Conservation (phyloP, 2,329 filamentous ascomycete species). For the Penicillium sp. region DNA sequence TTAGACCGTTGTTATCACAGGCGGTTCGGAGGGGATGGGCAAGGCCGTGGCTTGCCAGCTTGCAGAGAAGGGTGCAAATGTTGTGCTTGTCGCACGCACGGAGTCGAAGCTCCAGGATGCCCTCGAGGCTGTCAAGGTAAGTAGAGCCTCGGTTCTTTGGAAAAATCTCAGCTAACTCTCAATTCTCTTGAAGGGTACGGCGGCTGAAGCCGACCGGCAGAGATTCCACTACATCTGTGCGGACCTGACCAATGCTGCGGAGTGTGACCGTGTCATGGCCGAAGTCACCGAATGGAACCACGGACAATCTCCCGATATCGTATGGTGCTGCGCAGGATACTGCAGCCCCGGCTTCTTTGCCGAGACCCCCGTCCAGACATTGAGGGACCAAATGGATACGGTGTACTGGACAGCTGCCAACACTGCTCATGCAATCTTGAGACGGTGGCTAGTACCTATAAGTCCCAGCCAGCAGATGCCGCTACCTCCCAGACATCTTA, state of each 20-base stretch:
- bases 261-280: conserved; percentile 60
- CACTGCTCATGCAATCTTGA: conserved; percentile 78
- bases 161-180: conserved; percentile 18
- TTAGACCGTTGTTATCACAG: conserved; percentile 87
- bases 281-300: conserved; percentile 73
- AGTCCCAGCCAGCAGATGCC: no score
- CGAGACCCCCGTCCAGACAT: conserved; percentile 61
- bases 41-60: conserved; percentile 64
- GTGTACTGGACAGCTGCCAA: conserved; percentile 85
- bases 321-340: conserved; percentile 81
- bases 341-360: conserved; percentile 69
- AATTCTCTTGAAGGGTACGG: no score
- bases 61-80: conserved; percentile 70
- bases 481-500: no score
- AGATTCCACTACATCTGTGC: conserved; percentile 75
- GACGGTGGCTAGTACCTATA: no score
- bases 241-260: conserved; percentile 64
- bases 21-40: conserved; percentile 88
- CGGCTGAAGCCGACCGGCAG: no score
- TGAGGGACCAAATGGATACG: conserved; percentile 74
- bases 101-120: conserved; percentile 64
- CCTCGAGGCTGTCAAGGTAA: conserved; percentile 58
- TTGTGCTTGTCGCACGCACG: conserved; percentile 76
- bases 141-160: no score
- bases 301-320: conserved; percentile 63